Evolutionary conservation across 2,329 filamentous ascomycete species (phyloP), one percentile per base, ranked within the genome.

Genomic region (Colletotrichum chlorophyti): DNA sequence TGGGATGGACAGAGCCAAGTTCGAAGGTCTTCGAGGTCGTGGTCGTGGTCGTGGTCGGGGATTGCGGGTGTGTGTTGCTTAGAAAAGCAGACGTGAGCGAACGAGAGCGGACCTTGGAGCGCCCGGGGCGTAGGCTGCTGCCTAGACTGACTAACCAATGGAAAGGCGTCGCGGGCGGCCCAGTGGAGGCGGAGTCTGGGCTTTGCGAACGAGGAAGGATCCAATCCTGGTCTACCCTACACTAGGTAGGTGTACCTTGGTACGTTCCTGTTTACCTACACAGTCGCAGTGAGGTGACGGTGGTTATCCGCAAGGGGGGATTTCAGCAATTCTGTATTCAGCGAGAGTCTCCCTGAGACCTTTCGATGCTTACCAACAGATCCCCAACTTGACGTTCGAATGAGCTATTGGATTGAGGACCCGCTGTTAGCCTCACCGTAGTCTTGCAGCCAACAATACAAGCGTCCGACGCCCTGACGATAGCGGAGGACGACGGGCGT

Each of bases 81-180:
- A 53, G 61, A 62, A 64, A 62, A 65, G 50, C 53, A 54, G 47
- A 48, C 21, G 15, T 26, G 29, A 53, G 37, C 45, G 49, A 29
- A 51, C 31, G 31, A 42, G 55, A 54, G 50, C 51, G 41, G 47
- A 54, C 29, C 32, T 37, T 57, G 49, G 61, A 31, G 43, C 43
- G 66, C 66, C 70, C 64, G 58, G 64, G 53, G 63, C 50, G 41
- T 23, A 64, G 65, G 65, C 70, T 73, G 70, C 69, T 72, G 70
- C 70, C 70, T 72, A 61, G 66, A 69, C 43, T 42, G 21, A 29
- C 38, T 15, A 48, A 48, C 51, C 62, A 64, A 70, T 61, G 38
- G 46, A 47, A 62, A 11, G 9, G 34, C 66, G 67, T 65, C 34
- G 49, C 43, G 37, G 47, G 46, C 50, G 40, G 42, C 55, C n/a